Conservation (phyloP, 768 basidiomycete genomes). For the Tephrocybe rancida region DNA sequence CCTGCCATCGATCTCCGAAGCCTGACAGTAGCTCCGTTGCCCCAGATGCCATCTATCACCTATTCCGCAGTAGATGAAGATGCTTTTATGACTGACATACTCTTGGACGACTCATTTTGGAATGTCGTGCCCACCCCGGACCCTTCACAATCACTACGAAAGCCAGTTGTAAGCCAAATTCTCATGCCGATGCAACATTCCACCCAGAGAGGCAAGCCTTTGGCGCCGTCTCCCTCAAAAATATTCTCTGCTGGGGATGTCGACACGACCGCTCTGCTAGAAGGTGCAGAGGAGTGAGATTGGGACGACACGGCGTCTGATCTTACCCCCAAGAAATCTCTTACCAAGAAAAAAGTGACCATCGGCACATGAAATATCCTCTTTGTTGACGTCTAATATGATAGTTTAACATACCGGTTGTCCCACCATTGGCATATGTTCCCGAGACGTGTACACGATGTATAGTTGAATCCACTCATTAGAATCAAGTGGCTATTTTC, state of each 20-base stretch:
- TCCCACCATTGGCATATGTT: constrained; percentile 26
- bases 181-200: constrained; percentile 20
- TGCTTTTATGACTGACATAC: constrained; percentile 51
- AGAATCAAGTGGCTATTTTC: constrained; percentile 27
- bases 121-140: constrained; percentile 40
- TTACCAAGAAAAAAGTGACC: constrained; percentile 26
- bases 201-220: constrained; percentile 1
- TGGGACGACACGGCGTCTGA: constrained; percentile 60
- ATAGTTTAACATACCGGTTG: constrained; percentile 10
- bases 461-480: constrained; percentile 41
- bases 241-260: constrained; percentile 32
- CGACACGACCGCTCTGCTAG: constrained; percentile 53
- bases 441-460: constrained; percentile 56
- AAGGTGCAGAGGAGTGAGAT: constrained; percentile 73
- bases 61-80: constrained; percentile 51
- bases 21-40: background rate
- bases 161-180: constrained; percentile 4
- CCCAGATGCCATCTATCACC: constrained; percentile 35
- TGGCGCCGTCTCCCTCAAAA: constrained; percentile 21
- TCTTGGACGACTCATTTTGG: constrained; percentile 57
- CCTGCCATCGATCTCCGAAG: background rate
- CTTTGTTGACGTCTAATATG: background rate
- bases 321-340: constrained; percentile 51
- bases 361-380: background rate
- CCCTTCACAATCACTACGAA: constrained; percentile 29